phyloP scores from a whole-genome alignment of 371 early-diverging fungal species.

The Mortierella sp. region DNA sequence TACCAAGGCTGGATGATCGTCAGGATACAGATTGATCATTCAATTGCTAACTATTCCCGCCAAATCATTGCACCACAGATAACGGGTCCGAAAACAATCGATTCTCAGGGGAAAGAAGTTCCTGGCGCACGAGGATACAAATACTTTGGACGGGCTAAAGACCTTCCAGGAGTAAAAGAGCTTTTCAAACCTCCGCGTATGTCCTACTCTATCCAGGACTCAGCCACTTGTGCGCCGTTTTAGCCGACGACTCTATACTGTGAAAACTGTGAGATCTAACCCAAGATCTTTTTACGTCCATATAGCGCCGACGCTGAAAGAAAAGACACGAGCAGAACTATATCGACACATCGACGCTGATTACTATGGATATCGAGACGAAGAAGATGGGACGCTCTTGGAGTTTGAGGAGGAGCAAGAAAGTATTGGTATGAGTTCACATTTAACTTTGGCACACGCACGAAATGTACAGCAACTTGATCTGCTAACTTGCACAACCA shows the following conservation, averaged over 20 bases:
- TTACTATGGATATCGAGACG: conserved; percentile 96
- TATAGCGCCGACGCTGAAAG: conserved; percentile 45
- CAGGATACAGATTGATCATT: no score
- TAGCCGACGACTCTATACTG: neutral
- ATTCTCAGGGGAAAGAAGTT: conserved; percentile 89
- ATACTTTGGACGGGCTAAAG: conserved; percentile 98
- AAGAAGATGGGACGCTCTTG: conserved; percentile 86
- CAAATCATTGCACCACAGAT: conserved; percentile 57
- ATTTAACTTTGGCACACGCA: neutral
- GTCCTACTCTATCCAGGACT: neutral
- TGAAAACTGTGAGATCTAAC: neutral
- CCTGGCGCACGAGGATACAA: conserved; percentile 94
- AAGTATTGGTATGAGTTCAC: conserved; percentile 46
- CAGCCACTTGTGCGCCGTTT: neutral
- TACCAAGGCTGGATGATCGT: no score
- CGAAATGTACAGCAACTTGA: neutral
- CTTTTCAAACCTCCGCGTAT: conserved; percentile 75
- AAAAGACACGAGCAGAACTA: conserved; percentile 77
- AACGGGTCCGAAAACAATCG: conserved; percentile 80
- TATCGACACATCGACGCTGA: conserved; percentile 88
- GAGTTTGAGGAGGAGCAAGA: conserved; percentile 79
- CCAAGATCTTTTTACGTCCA: neutral
- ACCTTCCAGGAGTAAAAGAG: conserved; percentile 95
- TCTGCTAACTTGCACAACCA: neutral
- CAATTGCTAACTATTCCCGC: neutral